Evolutionary conservation across 2,329 filamentous ascomycete genomes (phyloP), one percentile per base, ranked within the genome.

Genomic region (Kalaharituber pfeilii): DNA sequence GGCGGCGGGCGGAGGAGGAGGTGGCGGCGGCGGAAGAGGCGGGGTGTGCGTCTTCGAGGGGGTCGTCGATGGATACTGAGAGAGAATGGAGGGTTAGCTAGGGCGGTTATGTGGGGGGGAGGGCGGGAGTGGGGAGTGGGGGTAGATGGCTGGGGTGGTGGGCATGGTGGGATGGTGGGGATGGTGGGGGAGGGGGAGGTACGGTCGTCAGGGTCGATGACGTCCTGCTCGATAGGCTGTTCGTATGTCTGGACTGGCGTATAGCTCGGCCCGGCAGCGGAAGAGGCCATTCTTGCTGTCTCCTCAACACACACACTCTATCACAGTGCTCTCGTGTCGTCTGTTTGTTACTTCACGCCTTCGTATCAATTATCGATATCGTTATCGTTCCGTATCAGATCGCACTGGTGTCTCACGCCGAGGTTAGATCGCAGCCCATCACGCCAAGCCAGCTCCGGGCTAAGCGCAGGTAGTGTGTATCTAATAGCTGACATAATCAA

Each of bases 21-120:
- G 51, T 86, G 7, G 15, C 15, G 20, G 25, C 79, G 62, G 82
- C 81, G 66, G 87, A 82, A 60, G 83, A 80, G 56, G 75, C 75
- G 50, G 61, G 57, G 39, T 70, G 72, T 61, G 75, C 73, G 57
- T 70, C 69, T 60, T 76, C 73, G 60, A 91, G 75, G 39, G 88
- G 87, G 69, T 95, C 87, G 66, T 95, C 88, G 65, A 94, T 80
- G 63, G 87, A 86, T 65, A 84, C 85, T 86, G 64, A 24, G n/a
- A 29, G 11, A 33, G 29, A 30, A 51, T 6, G 39, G 52, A 58
- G 33, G 24, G 52, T 39, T 28, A 53, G 47, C 36, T 33, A 53
- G 33, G 15, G 45, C 26, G 24, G 4, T 22, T 24, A 39, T n/a
- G n/a, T n/a, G n/a, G n/a, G n/a, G n/a, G n/a, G n/a, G n/a, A n/a